phyloP scores from a whole-genome alignment of 331 rosid species.

The Malus hybrid region DNA sequence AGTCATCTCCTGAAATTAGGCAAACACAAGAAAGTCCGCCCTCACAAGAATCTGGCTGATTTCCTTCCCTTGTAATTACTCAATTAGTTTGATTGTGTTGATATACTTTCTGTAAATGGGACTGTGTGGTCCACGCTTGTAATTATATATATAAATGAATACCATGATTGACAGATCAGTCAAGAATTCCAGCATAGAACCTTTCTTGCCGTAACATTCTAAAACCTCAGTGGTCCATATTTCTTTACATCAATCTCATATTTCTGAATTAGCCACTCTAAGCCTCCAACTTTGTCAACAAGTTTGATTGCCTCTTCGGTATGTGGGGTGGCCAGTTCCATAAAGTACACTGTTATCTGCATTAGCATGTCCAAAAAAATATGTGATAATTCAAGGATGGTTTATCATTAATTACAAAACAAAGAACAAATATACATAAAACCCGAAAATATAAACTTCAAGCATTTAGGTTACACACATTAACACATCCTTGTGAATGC shows the following conservation, averaged over 20 bases:
- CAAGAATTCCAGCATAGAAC: too few species aligned
- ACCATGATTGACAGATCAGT: too few species aligned
- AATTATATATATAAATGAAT: too few species aligned
- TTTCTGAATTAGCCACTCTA: slow-evolving; percentile 94
- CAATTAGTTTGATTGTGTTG: too few species aligned
- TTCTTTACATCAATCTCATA: slow-evolving; percentile 64
- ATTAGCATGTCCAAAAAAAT: neutral
- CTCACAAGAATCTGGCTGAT: too few species aligned
- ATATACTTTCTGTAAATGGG: too few species aligned
- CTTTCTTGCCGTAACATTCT: too few species aligned
- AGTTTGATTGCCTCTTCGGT: slow-evolving; percentile 88
- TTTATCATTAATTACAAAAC: neutral
- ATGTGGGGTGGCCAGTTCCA: slow-evolving; percentile 89
- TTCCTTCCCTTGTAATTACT: too few species aligned
- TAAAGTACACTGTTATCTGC: slow-evolving; percentile 84
- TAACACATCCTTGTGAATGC: neutral
- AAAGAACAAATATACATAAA: neutral
- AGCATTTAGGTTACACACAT: neutral
- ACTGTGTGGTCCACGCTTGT: too few species aligned
- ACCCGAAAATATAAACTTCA: neutral
- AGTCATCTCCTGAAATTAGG: too few species aligned
- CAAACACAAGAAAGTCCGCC: too few species aligned
- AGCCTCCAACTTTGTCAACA: slow-evolving; percentile 95
- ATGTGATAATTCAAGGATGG: neutral
- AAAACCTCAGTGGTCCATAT: too few species aligned